Conservation (phyloP, 345 rosid species). For the Camelina hispida region DNA sequence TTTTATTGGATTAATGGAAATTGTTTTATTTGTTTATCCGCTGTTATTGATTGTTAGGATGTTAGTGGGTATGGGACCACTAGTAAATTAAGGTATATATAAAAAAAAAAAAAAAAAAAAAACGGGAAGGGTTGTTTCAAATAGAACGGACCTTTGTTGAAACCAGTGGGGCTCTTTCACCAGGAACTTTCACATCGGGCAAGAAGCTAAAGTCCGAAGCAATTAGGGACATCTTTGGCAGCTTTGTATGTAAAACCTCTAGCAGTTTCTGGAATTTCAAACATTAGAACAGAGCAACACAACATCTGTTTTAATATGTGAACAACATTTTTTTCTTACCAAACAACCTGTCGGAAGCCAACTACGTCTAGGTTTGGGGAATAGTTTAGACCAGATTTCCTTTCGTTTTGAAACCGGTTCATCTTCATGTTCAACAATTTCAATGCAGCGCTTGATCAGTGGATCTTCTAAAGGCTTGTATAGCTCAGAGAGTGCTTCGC, state of each 20-base stretch:
- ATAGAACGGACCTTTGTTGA: slow-evolving; percentile 77
- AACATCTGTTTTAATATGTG: slow-evolving; percentile 2
- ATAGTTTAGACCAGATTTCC: slow-evolving; percentile 73
- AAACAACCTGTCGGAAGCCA: slow-evolving; percentile 99
- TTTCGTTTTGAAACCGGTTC: slow-evolving; percentile 48
- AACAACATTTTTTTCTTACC: slow-evolving; percentile 54
- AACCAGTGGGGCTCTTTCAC: slow-evolving; percentile 96
- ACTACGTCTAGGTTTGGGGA: slow-evolving; percentile 85
- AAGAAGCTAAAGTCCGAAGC: slow-evolving; percentile 96
- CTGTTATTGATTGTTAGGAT: too few species aligned
- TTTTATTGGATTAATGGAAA: too few species aligned
- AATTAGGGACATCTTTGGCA: slow-evolving; percentile 95
- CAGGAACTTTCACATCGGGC: slow-evolving; percentile 90
- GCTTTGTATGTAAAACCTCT: slow-evolving; percentile 76
- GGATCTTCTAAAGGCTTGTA: slow-evolving; percentile 81
- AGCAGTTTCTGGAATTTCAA: slow-evolving; percentile 69
- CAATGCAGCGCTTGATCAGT: slow-evolving; percentile 69
- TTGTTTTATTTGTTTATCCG: too few species aligned
- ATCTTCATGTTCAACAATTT: slow-evolving; percentile 61
- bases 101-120: too few species aligned
- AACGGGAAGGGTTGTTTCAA: too few species aligned
- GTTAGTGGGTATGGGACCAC: too few species aligned
- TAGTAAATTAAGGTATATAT: too few species aligned
- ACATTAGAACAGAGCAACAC: slow-evolving; percentile 29
- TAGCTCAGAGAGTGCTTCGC: slow-evolving; percentile 67